Conservation (phyloP, 208 protist genomes). For the Tritrichomonas foetus region DNA sequence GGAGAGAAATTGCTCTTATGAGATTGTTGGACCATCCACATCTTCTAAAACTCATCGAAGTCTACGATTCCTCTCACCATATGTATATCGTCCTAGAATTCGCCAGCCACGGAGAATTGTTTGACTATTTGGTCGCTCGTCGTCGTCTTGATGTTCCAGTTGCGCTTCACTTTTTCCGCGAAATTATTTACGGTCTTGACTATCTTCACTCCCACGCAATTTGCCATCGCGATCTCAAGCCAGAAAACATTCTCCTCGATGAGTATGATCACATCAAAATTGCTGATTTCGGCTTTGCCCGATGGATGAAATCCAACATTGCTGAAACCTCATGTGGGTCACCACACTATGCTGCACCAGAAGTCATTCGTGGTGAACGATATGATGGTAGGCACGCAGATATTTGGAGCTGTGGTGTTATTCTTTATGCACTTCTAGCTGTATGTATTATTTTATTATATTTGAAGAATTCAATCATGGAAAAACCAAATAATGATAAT, state of each 20-base stretch:
- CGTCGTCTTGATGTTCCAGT: not conserved
- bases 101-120: not conserved
- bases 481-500: no score
- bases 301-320: slow-evolving; percentile 6
- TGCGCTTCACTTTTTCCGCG: slow-evolving; percentile 23
- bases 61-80: not conserved
- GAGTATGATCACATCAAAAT: slow-evolving; percentile 14
- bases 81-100: not conserved
- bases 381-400: slow-evolving; percentile 24
- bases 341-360: slow-evolving; percentile 34
- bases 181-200: slow-evolving; percentile 44
- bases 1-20: not conserved
- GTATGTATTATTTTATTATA: slow-evolving; percentile 38
- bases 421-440: slow-evolving; percentile 45
- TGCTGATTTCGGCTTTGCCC: slow-evolving; percentile 17
- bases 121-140: not conserved
- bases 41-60: not conserved
- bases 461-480: not conserved
- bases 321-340: slow-evolving; percentile 40
- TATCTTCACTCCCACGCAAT: slow-evolving; percentile 43
- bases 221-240: slow-evolving; percentile 45
- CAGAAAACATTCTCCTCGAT: slow-evolving; percentile 43
- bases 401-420: slow-evolving; percentile 46
- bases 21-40: not conserved
- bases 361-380: not conserved